phyloP scores from a whole-genome alignment of 331 rosid genomes.

The Acacia pycnantha region DNA sequence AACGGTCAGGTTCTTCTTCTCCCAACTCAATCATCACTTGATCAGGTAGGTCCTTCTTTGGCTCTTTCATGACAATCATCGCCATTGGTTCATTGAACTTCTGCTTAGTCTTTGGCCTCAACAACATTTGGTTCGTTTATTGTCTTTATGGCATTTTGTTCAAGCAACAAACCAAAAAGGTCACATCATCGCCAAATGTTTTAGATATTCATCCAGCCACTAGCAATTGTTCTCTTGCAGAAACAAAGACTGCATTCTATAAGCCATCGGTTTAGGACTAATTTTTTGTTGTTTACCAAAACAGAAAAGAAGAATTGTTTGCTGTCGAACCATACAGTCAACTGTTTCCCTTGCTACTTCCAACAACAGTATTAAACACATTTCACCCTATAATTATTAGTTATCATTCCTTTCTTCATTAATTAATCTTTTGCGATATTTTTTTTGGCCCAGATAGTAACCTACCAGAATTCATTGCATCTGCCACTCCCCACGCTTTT shows the following conservation, averaged over 20 bases:
- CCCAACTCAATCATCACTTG: neutral
- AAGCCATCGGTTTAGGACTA: neutral
- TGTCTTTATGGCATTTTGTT: neutral
- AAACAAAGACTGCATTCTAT: neutral
- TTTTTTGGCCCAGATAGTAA: neutral
- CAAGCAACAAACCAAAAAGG: neutral
- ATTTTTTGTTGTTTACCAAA: neutral
- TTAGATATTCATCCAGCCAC: neutral
- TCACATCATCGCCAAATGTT: neutral
- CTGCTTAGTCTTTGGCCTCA: neutral
- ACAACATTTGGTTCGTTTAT: neutral
- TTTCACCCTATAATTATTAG: neutral
- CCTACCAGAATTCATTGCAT: neutral
- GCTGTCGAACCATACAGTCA: neutral
- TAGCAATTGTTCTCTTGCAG: neutral
- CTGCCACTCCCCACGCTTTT: neutral
- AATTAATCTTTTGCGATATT: neutral
- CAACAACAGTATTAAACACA: neutral
- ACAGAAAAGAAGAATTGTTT: neutral
- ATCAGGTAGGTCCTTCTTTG: neutral
- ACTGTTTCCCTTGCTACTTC: neutral
- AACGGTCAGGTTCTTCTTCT: neutral
- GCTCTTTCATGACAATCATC: neutral
- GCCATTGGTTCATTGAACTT: neutral
- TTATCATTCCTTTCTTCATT: neutral